Percentiles rank a stretch among this genome's conserved stretches.
These are phyloP conservation scores for Solanum pimpinellifolium DNA, from an alignment of 257 asterid species.

Conservation along the genomic window DNA sequence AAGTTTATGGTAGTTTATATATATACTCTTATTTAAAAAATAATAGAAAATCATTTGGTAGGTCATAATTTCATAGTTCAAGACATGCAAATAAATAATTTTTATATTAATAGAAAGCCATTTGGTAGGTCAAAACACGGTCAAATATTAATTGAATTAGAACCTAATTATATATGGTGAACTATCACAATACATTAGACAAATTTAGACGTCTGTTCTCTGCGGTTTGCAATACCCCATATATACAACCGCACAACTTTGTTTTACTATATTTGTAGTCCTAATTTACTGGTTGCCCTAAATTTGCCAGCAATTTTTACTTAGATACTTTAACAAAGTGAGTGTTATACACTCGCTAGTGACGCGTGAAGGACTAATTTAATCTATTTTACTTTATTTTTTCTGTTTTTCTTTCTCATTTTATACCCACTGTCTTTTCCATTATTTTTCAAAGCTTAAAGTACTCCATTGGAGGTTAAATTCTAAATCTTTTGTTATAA, in stretches of 20 bases:
- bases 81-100: background rate
- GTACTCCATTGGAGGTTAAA: too few relatives aligned
- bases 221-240: background rate
- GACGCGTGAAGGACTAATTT: too few relatives aligned
- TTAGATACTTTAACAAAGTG: too few relatives aligned
- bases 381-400: too few relatives aligned
- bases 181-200: background rate
- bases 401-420: too few relatives aligned
- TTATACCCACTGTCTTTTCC: too few relatives aligned
- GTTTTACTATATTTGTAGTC: background rate
- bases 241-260: background rate
- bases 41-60: background rate
- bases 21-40: too few relatives aligned
- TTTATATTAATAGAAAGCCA: background rate
- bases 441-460: too few relatives aligned
- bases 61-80: background rate
- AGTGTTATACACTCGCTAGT: too few relatives aligned
- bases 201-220: background rate
- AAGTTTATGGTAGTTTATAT: background rate
- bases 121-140: background rate
- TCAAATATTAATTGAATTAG: background rate
- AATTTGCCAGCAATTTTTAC: too few relatives aligned
- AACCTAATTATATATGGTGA: background rate
- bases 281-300: too few relatives aligned
- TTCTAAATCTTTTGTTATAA: too few relatives aligned